These are phyloP conservation scores for Parastagonospora nodorum DNA, from an alignment of 2,329 filamentous ascomycete species.

Conservation along the genomic window DNA sequence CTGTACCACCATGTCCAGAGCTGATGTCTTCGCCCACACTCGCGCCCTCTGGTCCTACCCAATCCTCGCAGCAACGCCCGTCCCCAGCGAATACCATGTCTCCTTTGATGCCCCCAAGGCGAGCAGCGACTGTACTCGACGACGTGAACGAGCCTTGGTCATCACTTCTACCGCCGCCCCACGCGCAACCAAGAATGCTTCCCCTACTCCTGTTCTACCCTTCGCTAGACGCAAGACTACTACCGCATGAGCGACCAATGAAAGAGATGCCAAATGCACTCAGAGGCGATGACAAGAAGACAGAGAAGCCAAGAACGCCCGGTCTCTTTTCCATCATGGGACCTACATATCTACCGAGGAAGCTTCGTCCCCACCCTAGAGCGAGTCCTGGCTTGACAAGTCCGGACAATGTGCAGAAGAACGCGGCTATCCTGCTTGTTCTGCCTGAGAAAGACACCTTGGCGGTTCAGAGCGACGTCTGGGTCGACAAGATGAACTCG, in stretches of 20 bases:
- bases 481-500: constrained; percentile 48
- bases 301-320: constrained; percentile 36
- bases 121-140: constrained; percentile 37
- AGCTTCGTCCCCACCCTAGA: constrained; percentile 44
- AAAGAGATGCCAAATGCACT: constrained; percentile 43
- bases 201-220: constrained; percentile 52
- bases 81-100: constrained; percentile 27
- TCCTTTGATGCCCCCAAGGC: constrained; percentile 34
- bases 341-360: constrained; percentile 49
- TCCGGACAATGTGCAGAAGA: constrained; percentile 41
- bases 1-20: constrained; percentile 37
- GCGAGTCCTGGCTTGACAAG: constrained; percentile 49
- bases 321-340: constrained; percentile 48
- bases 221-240: constrained; percentile 48
- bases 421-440: constrained; percentile 49
- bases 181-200: constrained; percentile 41
- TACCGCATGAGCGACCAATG: constrained; percentile 48
- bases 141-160: constrained; percentile 44
- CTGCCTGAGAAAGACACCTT: constrained; percentile 49
- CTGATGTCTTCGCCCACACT: constrained; percentile 18
- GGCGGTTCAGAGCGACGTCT: constrained; percentile 50
- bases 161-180: constrained; percentile 40
- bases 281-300: constrained; percentile 36
- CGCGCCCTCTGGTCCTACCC: not conserved
- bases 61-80: constrained; percentile 10